Base-by-base conservation (phyloP, 805 yeast species). In the Saccharomycopsis schoenii region DNA sequence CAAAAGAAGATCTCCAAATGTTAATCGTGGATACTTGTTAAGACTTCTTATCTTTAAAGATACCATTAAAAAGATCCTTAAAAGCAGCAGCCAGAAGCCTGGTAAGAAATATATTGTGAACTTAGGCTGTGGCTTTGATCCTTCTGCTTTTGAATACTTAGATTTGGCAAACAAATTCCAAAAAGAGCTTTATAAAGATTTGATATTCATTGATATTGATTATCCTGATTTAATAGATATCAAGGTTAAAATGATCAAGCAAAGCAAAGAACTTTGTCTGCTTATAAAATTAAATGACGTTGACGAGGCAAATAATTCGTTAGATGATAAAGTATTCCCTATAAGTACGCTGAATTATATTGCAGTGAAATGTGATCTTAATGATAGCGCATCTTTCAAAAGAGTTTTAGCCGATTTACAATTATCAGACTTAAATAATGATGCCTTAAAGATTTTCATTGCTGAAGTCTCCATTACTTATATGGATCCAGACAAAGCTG, bases 401-500 rank as follows among this genome's bases (percentile, higher is more conserved):
- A 61, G 58, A 36, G 65, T 66, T 36, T 41, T 68, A 10, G 15
- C 19, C 6, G 55, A 59, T 11, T 55, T 57, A 40, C 29, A 56
- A 10, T 57, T 59, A 12, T 29, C 34, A 17, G 41, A 19, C 8
- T 29, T 24, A 19, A 42, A 54, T 12, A 36, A 34, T 37, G 17
- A 36, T 17, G 66, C 76, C 1, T 72, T 79, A 4, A 82, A 78
- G 55, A 76, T 88, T 1, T 89, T 86, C 68, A 77, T 89, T 47
- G 93, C 96, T 0, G 96, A 88, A 69, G 96, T 89, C 3, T 88
- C 96, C 0, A 72, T 89, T 60, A 91, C 93, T 0, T 89, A 88
- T 69, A 88, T 89, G 94, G 74, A 77, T 43, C 84, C 87, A 12
- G 77, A 76, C 42, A 76, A 78, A 60, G 89, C 96, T 5, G 84